phyloP scores from a whole-genome alignment of 129 eudicot species.

The Flaveria robusta region DNA sequence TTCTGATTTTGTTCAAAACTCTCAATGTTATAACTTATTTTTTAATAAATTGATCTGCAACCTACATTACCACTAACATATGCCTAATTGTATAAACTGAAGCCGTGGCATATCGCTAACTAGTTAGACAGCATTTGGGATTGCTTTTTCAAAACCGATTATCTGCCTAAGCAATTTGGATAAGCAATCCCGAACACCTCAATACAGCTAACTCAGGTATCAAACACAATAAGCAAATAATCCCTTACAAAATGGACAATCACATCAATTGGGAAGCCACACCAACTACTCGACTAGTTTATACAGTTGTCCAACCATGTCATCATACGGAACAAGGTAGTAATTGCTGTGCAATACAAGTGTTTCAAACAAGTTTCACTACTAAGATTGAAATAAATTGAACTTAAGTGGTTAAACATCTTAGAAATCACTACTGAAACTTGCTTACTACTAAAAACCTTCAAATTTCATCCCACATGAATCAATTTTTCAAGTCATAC shows the following conservation, averaged over 20 bases:
- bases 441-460: background rate
- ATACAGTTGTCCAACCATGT: background rate
- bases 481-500: background rate
- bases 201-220: background rate
- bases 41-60: background rate
- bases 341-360: background rate
- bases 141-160: background rate
- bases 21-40: background rate
- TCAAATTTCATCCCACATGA: conserved; percentile 3
- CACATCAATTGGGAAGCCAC: background rate
- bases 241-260: background rate
- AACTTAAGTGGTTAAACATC: background rate
- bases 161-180: background rate
- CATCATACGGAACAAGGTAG: background rate
- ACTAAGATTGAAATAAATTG: background rate
- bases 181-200: conserved; percentile 7
- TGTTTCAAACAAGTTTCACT: no score
- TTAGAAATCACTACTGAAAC: background rate
- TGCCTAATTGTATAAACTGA: background rate
- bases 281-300: background rate
- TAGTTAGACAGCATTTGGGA: background rate
- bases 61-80: background rate
- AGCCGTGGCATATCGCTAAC: background rate
- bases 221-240: background rate
- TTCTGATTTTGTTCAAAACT: background rate